Base-by-base conservation (phyloP, 768 basidiomycete genomes). In the Boletus subcaerulescens region DNA sequence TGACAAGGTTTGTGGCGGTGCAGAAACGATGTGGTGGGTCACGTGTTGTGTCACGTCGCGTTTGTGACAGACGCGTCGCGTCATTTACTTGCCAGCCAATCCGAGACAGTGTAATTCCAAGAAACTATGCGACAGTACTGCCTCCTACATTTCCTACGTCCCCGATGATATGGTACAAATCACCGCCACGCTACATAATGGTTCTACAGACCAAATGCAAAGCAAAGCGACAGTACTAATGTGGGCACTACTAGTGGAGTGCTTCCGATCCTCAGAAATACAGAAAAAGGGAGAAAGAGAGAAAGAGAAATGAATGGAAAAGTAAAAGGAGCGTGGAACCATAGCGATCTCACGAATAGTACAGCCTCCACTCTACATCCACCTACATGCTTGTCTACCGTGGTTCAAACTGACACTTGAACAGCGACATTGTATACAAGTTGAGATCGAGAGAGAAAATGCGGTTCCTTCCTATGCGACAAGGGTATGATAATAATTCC, bases 31-130 rank as follows among this genome's bases (percentile, higher is more conserved):
- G 53, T 51, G 31, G 54, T 57, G 3, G 17, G 22, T 58, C 68
- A 69, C 63, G 65, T 71, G 68, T 3, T 10, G 0, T 15, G 69
- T 71, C 70, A 71, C 67, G 45, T 5, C 68, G 67, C 57, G 68
- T 71, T 43, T 13, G 59, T 57, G 60, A 65, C 60, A 41, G 55
- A 40, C 67, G 67, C 67, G 67, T 58, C 60, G 54, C 59, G 60
- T 56, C 45, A 50, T 43, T 46, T 24, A 6, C 7, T 40, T 45
- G 42, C 39, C 60, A 48, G 26, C 22, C 35, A 29, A 50, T 40
- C 5, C 12, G 44, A 61, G 20, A 47, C 13, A 22, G 3, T n/a
- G 24, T 26, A 32, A 57, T 55, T 59, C 50, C 55, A 68, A 64
- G 59, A 66, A 66, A 66, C 41, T 61, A 45, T 45, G 48, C 49